Evolutionary conservation across 352 stramenopile genomes (phyloP), one percentile per base, ranked within the genome.

Genomic region (Phytopythium kandeliae): DNA sequence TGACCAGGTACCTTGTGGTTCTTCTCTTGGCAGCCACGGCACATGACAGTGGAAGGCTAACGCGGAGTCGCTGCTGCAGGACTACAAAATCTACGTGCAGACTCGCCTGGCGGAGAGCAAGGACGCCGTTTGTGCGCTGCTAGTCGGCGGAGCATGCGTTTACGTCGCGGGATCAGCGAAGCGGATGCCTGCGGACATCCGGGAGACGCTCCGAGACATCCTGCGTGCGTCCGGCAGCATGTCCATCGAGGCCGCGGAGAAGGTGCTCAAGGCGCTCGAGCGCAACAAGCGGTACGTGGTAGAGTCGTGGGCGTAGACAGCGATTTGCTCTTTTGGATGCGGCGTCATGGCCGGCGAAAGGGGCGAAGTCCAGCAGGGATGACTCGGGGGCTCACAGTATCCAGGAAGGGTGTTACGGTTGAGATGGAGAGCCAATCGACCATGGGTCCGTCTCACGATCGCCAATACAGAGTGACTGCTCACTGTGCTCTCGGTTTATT

Each of bases 81-180:
- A 69, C 26, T 61, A 89, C 51, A 97, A 97, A 63, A 77, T 97
- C 8, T 98, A 98, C 63, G 91, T 98, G 24, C 87, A 96, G 68
- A 90, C 82, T 16, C 74, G 74, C 12, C 72, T 98, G 19, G 73
- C 66, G 9, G 86, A 97, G 57, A 68, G 90, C 52, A 92, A 91
- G 55, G 63, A 86, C 22, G 44, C 60, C 8, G 68, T 95, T 0
- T 94, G 78, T 42, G 57, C 85, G 33, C 69, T 89, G 40, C 71
- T 92, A 19, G 70, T 88, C 26, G 72, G 73, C 8, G 78, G 80
- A 3, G 63, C 59, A 12, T 85, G 81, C 46, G 71, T 93, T 34
- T 96, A 86, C 56, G 84, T 98, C 21, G 85, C 85, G 1, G 92
- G 91, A 9, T 95, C 83, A 1, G 88, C 91, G 7, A 97, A 96